Percentiles rank a stretch among this genome's conserved stretches.
phyloP scores from a whole-genome alignment of 2,329 filamentous ascomycete species.

The Epichloe brachyelytri region DNA sequence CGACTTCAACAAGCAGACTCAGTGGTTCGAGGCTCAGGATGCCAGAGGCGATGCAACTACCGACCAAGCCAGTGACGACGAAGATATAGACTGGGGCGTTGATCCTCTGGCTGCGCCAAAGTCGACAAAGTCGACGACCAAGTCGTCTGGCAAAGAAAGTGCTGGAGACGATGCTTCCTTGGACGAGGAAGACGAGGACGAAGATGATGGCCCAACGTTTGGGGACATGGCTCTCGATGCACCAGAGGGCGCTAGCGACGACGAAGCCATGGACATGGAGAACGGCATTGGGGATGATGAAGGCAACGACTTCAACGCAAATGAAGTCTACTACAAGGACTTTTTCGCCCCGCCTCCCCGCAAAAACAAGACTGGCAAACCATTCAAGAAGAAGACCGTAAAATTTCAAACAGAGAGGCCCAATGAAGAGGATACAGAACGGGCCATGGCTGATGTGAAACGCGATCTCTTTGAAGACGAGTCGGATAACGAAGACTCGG shows the following conservation, averaged over 20 bases:
- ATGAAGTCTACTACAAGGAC: constrained; percentile 80
- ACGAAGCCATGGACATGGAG: constrained; percentile 46
- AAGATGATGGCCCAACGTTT: constrained; percentile 74
- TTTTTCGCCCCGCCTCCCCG: constrained; percentile 82
- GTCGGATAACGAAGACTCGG: constrained; percentile 51
- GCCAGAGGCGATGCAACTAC: constrained; percentile 61
- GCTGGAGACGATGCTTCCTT: constrained; percentile 10
- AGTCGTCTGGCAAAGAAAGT: constrained; percentile 20
- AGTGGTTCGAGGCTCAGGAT: constrained; percentile 80
- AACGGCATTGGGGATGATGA: constrained; percentile 33
- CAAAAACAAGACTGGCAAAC: constrained; percentile 45
- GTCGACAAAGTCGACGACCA: constrained; percentile 14
- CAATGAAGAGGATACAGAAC: constrained; percentile 56
- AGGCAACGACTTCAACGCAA: constrained; percentile 58
- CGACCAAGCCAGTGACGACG: constrained; percentile 66
- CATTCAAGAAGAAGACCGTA: constrained; percentile 23
- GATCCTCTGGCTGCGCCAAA: constrained; percentile 48
- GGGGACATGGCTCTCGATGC: constrained; percentile 64
- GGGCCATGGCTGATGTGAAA: constrained; percentile 75
- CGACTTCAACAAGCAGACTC: constrained; percentile 88
- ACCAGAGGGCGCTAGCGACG: constrained; percentile 53
- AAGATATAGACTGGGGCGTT: constrained; percentile 76
- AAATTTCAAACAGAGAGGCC: constrained; percentile 30
- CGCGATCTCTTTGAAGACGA: constrained; percentile 81
- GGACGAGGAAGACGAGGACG: constrained; percentile 43